A percentile compares a stretch with the other conserved stretches of the same genome.
Evolutionary conservation across 2,329 filamentous ascomycete genomes (phyloP).

Genomic region (Venturia asperata): DNA sequence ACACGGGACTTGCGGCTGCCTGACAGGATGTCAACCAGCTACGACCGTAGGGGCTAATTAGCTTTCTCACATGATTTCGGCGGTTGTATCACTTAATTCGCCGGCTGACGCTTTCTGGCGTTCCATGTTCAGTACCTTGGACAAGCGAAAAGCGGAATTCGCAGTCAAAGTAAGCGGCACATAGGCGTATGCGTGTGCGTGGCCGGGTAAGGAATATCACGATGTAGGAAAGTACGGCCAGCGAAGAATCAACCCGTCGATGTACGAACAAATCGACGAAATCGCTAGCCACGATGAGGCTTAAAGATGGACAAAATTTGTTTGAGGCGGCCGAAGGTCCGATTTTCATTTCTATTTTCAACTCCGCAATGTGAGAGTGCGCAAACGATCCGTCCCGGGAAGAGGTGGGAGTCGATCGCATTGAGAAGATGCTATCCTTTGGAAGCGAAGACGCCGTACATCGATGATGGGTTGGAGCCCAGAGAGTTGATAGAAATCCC

Average conservation of each 20-base stretch:
- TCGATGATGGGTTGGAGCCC: slow-evolving; percentile 12
- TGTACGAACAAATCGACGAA: slow-evolving; percentile 11
- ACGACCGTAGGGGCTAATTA: not conserved
- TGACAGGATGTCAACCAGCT: slow-evolving; percentile 7
- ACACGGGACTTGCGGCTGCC: not conserved
- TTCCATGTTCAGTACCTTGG: slow-evolving; percentile 3
- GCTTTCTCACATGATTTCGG: slow-evolving; percentile 11
- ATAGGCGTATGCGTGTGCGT: not conserved
- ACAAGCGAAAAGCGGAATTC: not conserved
- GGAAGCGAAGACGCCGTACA: slow-evolving; percentile 14
- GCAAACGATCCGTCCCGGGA: slow-evolving; percentile 12
- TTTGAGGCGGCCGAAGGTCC: slow-evolving; percentile 12
- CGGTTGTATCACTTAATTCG: slow-evolving; percentile 12
- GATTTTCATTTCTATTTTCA: slow-evolving; percentile 17
- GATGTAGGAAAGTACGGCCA: not conserved
- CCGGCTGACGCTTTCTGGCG: slow-evolving; percentile 9
- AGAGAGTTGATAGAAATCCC: slow-evolving; percentile 12
- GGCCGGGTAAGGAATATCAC: not conserved
- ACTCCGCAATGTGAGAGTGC: slow-evolving; percentile 1
- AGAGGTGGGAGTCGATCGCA: slow-evolving; percentile 2
- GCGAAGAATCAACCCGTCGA: slow-evolving; percentile 12
- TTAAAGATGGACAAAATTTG: not conserved
- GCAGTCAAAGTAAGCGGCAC: not conserved
- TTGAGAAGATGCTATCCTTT: slow-evolving; percentile 16
- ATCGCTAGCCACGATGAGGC: slow-evolving; percentile 11